Evolutionary conservation across 495 filamentous ascomycete species (phyloP), one percentile per base, ranked within the genome.

Genomic region (Apodospora peruviana): DNA sequence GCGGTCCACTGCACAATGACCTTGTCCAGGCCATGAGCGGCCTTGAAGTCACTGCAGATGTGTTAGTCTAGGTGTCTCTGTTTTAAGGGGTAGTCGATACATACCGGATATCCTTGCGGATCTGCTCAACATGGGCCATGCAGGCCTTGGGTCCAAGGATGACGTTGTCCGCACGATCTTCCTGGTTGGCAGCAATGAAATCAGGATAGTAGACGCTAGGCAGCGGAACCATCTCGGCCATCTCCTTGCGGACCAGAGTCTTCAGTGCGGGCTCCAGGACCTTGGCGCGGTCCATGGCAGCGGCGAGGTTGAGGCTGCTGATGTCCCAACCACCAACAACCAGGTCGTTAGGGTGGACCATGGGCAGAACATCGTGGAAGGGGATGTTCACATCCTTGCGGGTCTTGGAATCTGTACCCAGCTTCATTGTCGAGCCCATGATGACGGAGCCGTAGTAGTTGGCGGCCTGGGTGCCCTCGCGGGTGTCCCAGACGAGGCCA

Each of bases 141-240:
- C 67, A 85, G 51, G 88, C 90, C 75, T 95, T 94, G 67, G 77
- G 77, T 29, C 93, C 93, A 48, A 85, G 71, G 38, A 97, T 69
- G 49, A 94, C 55, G 60, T 98, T 97, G 73, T 98, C 89, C 50
- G 94, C 93, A 64, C 93, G 88, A 58, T 91, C 91, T 68, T 90
- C 91, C 76, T 98, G 93, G 75, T 98, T 98, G 69, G 93, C 86
- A 51, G 93, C 93, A 62, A 98, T 98, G 77, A 97, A 98, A 70
- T 98, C 93, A 4, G 93, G 93, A 65, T 98, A 98, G 81, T 97
- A 98, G 73, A 96, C 87, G 70, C 85, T 90, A 22, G 90, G 91
- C 55, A 97, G 80, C 14, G 93, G 93, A 60, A 84, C 84, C 84
- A 97, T 86, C 55, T 74, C 73, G 52, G 81, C 76, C 91, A 97